Evolutionary conservation across 1,284 basidiomycete genomes (phyloP).

Genomic region (Megacollybia platyphylla): DNA sequence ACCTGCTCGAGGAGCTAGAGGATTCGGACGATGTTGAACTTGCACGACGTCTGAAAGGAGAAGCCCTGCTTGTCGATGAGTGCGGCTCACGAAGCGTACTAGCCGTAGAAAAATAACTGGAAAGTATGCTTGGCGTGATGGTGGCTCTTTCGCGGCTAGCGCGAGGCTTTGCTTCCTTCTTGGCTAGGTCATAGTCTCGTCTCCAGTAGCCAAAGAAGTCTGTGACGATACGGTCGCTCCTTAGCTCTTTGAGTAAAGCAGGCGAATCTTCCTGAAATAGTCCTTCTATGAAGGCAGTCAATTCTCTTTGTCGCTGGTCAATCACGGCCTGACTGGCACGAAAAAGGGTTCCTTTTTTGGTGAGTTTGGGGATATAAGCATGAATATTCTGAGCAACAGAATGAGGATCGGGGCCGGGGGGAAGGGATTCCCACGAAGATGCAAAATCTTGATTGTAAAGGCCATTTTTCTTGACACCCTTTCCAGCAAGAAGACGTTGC

Average conservation of each 20-base stretch:
- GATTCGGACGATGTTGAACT: slow-evolving; percentile 9
- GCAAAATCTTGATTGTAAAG: slow-evolving; percentile 60
- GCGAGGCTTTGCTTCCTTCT: slow-evolving; percentile 16
- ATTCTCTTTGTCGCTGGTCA: slow-evolving; percentile 46
- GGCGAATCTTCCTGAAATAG: slow-evolving; percentile 51
- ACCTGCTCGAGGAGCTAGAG: slow-evolving; percentile 7
- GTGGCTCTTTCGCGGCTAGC: slow-evolving; percentile 1
- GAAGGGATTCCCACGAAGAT: slow-evolving; percentile 73
- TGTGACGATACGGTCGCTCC: slow-evolving; percentile 40
- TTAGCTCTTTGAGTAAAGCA: slow-evolving; percentile 49
- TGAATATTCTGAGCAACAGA: slow-evolving; percentile 58
- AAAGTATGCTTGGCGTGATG: slow-evolving; percentile 17
- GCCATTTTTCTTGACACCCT: slow-evolving; percentile 63
- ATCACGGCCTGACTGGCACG: slow-evolving; percentile 54
- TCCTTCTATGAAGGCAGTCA: slow-evolving; percentile 41
- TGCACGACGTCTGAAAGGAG: slow-evolving; percentile 8
- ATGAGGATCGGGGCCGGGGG: slow-evolving; percentile 65
- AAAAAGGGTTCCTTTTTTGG: slow-evolving; percentile 61
- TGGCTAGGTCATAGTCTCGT: slow-evolving; percentile 48
- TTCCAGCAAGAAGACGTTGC: slow-evolving; percentile 47
- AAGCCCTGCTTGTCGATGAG: slow-evolving; percentile 8
- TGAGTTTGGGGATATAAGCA: slow-evolving; percentile 47
- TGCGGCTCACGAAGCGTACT: not conserved
- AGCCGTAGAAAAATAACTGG: slow-evolving; percentile 7
- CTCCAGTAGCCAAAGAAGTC: slow-evolving; percentile 74